Evolutionary conservation across 1,284 basidiomycete species (phyloP), one percentile per base, ranked within the genome.

Genomic region (Apiotrichum montevideense): DNA sequence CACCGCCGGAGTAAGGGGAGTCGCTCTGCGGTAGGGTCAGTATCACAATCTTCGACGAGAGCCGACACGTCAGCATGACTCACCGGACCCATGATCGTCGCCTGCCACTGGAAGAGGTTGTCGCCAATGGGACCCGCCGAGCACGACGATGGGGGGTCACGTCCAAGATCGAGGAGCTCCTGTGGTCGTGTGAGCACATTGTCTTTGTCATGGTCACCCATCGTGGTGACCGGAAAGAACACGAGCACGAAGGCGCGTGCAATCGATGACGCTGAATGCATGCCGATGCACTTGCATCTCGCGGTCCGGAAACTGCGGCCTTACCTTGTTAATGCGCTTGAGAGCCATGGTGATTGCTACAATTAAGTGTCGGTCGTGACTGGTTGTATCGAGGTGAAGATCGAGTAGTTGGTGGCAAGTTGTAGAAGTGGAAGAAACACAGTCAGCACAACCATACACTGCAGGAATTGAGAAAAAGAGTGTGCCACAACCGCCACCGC

Each of bases 91-190:
- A 96, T 96, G 77, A 96, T 96, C 64, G 92, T 95, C 63, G 92
- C 92, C 77, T 94, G 91, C 92, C 93, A 97, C 77, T 91, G 86
- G 82, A 96, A 97, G 85, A 96, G 87, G 80, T 96, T 93, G 74
- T 96, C 92, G 57, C 90, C 90, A 62, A 87, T 90, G 47, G 93
- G 93, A 56, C 93, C 94, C 69, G 94, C 93, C 70, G 90, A 93
- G 86, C 93, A 97, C 60, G 94, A 96, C 57, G 90, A 91, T 66
- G 93, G 93, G 75, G 93, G 93, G 81, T 97, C 93, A 72, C 92
- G 90, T 59, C 90, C 91, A 76, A 97, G 91, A 82, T 97, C 93
- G 78, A 90, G 83, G 82, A 97, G 85, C 85, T 97, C 93, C 93
- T 97, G 75, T 58, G 66, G 51, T 65, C 63, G 65, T 56, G 63